phyloP scores from a whole-genome alignment of 2,329 filamentous ascomycete species.

The Parastagonospora nodorum region DNA sequence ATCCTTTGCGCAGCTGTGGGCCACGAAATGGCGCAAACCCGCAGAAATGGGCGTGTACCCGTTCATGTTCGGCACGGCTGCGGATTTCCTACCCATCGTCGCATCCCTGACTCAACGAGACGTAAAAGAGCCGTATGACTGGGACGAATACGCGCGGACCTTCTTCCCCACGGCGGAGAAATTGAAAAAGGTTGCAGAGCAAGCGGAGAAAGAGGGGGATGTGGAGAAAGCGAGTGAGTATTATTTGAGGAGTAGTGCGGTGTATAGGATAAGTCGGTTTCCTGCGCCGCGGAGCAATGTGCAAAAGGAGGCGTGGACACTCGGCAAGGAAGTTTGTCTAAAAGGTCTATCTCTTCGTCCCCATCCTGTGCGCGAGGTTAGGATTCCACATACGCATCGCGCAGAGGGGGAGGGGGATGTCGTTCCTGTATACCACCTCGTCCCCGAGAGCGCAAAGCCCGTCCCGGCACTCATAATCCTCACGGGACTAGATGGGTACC shows the following conservation, averaged over 20 bases:
- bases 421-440: constrained; percentile 69
- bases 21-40: constrained; percentile 75
- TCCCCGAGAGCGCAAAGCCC: constrained; percentile 57
- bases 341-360: constrained; percentile 54
- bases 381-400: constrained; percentile 63
- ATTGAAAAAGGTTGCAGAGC: constrained; percentile 60
- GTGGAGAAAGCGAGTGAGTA: constrained; percentile 62
- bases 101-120: constrained; percentile 64
- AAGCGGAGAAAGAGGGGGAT: constrained; percentile 56
- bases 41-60: constrained; percentile 71
- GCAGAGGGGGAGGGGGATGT: constrained; percentile 56
- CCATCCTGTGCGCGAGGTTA: constrained; percentile 66
- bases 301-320: constrained; percentile 67
- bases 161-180: constrained; percentile 66
- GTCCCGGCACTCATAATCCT: constrained; percentile 61
- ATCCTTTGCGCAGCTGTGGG: constrained; percentile 62
- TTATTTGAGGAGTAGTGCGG: constrained; percentile 61
- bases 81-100: constrained; percentile 74
- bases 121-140: constrained; percentile 68
- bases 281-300: constrained; percentile 57
- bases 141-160: constrained; percentile 65
- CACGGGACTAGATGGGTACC: constrained; percentile 64
- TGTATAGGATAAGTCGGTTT: constrained; percentile 76
- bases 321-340: constrained; percentile 67
- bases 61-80: constrained; percentile 72